Base-by-base conservation (phyloP, 768 basidiomycete genomes). In the Russula emetica region DNA sequence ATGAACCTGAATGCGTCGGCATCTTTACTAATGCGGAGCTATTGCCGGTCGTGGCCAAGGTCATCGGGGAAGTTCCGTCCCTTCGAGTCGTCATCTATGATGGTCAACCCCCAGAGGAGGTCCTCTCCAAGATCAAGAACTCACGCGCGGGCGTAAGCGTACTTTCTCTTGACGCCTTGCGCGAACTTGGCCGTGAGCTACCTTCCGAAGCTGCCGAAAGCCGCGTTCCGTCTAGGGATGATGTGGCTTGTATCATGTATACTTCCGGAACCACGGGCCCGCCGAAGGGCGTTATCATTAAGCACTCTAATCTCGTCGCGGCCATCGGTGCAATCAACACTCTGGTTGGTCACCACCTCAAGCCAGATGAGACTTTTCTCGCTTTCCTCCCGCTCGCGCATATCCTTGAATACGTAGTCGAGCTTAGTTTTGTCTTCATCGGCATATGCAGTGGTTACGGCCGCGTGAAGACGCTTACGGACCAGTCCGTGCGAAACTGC, bases 311-410 rank as follows among this genome's bases (percentile, higher is more conserved):
- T 76, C 83, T 98, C 65, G 76, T 94, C 36, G 87, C 94, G 0
- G 86, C 90, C 20, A 79, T 96, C 55, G 94, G 88, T n/a, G 89
- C 88, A n/a, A 82, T 96, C 18, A 81, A 82, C 73, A 76, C 73
- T 16, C 79, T 96, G 3, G 80, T 97, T 14, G 78, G 87, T 32
- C 87, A 86, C 70, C 83, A 86, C 70, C 74, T 89, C 53, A 77
- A 75, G 7, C 72, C 75, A 52, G 80, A 76, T 58, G 94, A 89
- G 75, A 82, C 70, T 18, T 94, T 83, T 78, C 86, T 97, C 62
- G 96, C 94, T 2, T 97, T 93, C 77, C 83, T 98, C 4, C 95
- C 94, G 1, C 85, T 96, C 38, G 94, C 93, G 0, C 95, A 99
- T 74, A 94, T 98, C 67, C 80, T 99, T 64, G 96, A 98, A 76